Evolutionary conservation across 2,329 filamentous ascomycete genomes (phyloP), one percentile per base, ranked within the genome.

Genomic region (Torrubiella hemipterigena): DNA sequence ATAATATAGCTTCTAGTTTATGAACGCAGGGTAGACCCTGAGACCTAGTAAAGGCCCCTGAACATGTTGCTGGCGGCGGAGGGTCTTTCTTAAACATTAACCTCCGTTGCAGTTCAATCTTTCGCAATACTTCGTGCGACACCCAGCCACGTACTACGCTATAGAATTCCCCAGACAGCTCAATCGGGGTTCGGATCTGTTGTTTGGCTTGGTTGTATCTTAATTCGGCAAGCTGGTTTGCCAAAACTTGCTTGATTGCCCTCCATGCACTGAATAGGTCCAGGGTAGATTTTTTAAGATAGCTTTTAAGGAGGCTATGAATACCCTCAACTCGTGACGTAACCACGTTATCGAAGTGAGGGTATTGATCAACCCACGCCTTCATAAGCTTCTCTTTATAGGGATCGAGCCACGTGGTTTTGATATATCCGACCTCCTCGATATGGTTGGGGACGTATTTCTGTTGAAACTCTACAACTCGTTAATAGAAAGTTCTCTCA

Each of bases 331-430:
- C 34, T 12, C 32, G 30, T 21, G 27, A 42, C 17, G 36, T 42
- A 29, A 35, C 30, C 23, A 37, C 30, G 22, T 40, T 42, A 14
- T 32, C 29, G 35, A 44, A 44, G 31, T 41, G 32, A 28, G 26
- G 29, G 12, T 38, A 30, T 19, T 32, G 13, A 30, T 43, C 31
- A 32, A 46, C 40, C 35, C 32, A 44, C 14, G 37, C 36, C 29
- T 39, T 40, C 7, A 42, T 32, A 24, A 46, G 27, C 35, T 37
- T 44, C 27, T 42, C 32, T 28, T 44, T 45, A 16, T 39, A 38
- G 28, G 30, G 30, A 21, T 38, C 24, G 21, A 45, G 35, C 42
- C 32, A 42, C 1, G 24, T 34, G 7, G 14, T 22, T 17, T 38
- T 41, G n/a, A 42, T 31, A 27, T 41, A 42, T 11, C 31, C 27